phyloP scores from a whole-genome alignment of 768 basidiomycete species.

The Suillus occidentalis region DNA sequence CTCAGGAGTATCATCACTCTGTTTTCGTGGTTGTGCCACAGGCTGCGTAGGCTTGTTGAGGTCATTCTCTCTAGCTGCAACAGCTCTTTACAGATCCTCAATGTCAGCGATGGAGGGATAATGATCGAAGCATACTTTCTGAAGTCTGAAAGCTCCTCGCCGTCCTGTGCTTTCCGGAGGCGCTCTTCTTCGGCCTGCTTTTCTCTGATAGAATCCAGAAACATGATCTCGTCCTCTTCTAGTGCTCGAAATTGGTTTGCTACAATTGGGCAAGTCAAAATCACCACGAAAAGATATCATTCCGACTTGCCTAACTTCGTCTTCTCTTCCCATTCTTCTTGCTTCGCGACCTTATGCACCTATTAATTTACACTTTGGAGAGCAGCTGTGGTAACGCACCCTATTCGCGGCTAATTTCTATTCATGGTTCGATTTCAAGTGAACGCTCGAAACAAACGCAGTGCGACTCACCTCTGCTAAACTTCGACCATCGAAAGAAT shows the following conservation, averaged over 20 bases:
- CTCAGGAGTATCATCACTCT: constrained; percentile 21
- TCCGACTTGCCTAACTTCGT: constrained; percentile 61
- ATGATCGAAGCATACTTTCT: constrained; percentile 55
- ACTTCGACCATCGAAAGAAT: constrained; percentile 80
- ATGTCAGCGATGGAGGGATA: constrained; percentile 2
- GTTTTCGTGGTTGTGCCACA: constrained; percentile 36
- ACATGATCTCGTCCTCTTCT: constrained; percentile 89
- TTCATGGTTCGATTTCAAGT: constrained; percentile 14
- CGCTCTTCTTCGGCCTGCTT: constrained; percentile 76
- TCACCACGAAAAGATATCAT: background rate
- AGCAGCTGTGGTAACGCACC: constrained; percentile 41
- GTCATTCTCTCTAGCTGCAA: constrained; percentile 65
- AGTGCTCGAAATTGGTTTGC: constrained; percentile 88
- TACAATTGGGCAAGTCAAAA: constrained; percentile 28
- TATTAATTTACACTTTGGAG: constrained; percentile 9
- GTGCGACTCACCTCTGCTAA: constrained; percentile 74
- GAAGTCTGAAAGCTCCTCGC: constrained; percentile 76
- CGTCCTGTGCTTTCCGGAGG: constrained; percentile 70
- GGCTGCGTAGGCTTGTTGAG: constrained; percentile 40
- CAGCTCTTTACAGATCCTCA: constrained; percentile 45
- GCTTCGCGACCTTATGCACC: constrained; percentile 68
- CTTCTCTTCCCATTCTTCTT: constrained; percentile 93
- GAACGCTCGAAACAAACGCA: constrained; percentile 1
- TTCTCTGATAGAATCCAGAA: constrained; percentile 80
- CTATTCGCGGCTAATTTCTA: constrained; percentile 90